These are phyloP conservation scores for Neoboletus brunneissimus DNA, from an alignment of 768 basidiomycete genomes.

Conservation along the genomic window DNA sequence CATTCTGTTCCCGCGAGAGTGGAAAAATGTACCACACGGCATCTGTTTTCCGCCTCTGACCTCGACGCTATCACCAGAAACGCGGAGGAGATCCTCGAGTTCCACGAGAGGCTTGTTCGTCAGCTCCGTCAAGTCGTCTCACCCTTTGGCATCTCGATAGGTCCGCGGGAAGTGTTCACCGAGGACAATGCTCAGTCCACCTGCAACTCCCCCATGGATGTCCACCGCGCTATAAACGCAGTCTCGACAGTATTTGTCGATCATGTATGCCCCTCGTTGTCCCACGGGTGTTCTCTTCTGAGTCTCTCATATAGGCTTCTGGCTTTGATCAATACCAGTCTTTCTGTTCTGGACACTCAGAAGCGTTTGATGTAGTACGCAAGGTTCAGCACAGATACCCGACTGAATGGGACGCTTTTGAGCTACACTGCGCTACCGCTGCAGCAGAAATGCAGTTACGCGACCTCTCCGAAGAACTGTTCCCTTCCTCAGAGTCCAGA, in stretches of 20 bases:
- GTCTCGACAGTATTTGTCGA: constrained; percentile 58
- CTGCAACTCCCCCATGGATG: constrained; percentile 34
- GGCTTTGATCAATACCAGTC: constrained; percentile 76
- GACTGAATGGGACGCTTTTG: constrained; percentile 80
- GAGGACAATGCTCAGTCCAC: neutral
- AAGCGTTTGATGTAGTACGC: constrained; percentile 74
- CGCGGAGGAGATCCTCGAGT: constrained; percentile 58
- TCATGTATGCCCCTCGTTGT: constrained; percentile 39
- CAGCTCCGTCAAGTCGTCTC: constrained; percentile 49
- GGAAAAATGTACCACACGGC: constrained; percentile 39
- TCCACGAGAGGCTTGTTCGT: constrained; percentile 67
- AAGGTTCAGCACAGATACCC: constrained; percentile 60
- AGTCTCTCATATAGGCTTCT: constrained; percentile 50
- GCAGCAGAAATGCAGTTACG: constrained; percentile 37
- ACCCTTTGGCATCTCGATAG: constrained; percentile 50
- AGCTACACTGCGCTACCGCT: constrained; percentile 67
- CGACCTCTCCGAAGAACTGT: constrained; percentile 6
- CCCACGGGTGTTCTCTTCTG: neutral
- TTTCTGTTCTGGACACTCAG: constrained; percentile 85
- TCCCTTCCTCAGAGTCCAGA: constrained; percentile 1
- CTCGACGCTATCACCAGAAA: constrained; percentile 62
- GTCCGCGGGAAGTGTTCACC: constrained; percentile 20
- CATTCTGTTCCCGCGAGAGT: constrained; percentile 21
- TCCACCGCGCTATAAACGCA: constrained; percentile 35
- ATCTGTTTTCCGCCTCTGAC: constrained; percentile 57